phyloP scores from a whole-genome alignment of 2,329 filamentous ascomycete species.

The Ampelomyces quisqualis region DNA sequence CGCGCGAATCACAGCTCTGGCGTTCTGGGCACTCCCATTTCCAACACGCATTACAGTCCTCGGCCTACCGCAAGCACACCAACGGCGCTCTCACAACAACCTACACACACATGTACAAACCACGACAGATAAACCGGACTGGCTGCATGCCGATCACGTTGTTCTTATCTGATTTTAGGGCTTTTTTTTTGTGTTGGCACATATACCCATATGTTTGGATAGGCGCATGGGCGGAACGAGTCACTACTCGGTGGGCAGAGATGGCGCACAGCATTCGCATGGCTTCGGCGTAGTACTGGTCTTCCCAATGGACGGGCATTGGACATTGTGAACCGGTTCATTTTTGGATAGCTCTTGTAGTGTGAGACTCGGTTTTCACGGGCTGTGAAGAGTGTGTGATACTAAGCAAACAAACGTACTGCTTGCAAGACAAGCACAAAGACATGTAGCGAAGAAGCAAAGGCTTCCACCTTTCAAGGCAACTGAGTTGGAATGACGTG shows the following conservation, averaged over 20 bases:
- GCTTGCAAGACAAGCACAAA: not conserved
- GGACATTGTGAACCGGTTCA: slow-evolving; percentile 12
- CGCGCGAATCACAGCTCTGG: slow-evolving; percentile 9
- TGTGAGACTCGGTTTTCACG: slow-evolving; percentile 19
- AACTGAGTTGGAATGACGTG: too few relatives aligned
- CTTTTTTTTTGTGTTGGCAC: slow-evolving; percentile 16
- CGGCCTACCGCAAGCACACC: slow-evolving; percentile 3
- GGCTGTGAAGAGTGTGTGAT: not conserved
- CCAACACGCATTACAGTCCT: slow-evolving; percentile 2
- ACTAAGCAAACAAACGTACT: not conserved
- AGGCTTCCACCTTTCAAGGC: too few relatives aligned
- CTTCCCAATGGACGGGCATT: slow-evolving; percentile 16
- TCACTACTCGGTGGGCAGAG: slow-evolving; percentile 8
- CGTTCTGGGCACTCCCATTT: slow-evolving; percentile 18
- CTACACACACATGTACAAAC: slow-evolving; percentile 23
- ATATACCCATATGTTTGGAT: slow-evolving; percentile 25
- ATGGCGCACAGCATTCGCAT: slow-evolving; percentile 30
- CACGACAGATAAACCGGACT: slow-evolving; percentile 31
- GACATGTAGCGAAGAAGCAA: not conserved
- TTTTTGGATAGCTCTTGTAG: slow-evolving; percentile 35
- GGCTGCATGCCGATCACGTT: slow-evolving; percentile 7
- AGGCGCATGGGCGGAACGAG: slow-evolving; percentile 22
- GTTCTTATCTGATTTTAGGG: slow-evolving; percentile 27
- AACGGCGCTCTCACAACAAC: slow-evolving; percentile 6
- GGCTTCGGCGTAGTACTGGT: slow-evolving; percentile 23